Evolutionary conservation across 495 filamentous ascomycete genomes (phyloP).

Genomic region (Niebla homalea): DNA sequence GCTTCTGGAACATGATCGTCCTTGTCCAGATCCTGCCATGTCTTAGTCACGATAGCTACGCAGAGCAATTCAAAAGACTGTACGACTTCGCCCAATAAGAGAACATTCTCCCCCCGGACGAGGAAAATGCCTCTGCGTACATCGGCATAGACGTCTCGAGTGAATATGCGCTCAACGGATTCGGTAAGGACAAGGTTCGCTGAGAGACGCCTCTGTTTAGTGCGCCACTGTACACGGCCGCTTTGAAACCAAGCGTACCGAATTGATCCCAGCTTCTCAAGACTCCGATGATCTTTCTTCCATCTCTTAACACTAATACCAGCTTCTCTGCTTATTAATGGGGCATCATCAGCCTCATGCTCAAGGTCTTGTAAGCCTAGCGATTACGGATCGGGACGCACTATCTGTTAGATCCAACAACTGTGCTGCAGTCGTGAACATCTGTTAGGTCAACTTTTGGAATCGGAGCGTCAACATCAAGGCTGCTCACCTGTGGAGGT

Average conservation of each 20-base stretch:
- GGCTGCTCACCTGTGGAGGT: slow-evolving; percentile 23
- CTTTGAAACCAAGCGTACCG: slow-evolving; percentile 39
- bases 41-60: too few relatives aligned
- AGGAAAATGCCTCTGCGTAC: slow-evolving; percentile 71
- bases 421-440: slow-evolving; percentile 97
- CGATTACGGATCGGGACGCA: slow-evolving; percentile 33
- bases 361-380: not conserved
- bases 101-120: slow-evolving; percentile 85
- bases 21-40: slow-evolving; percentile 66
- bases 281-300: slow-evolving; percentile 83
- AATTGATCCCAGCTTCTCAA: slow-evolving; percentile 97
- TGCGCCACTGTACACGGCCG: not conserved
- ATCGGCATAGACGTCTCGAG: slow-evolving; percentile 60
- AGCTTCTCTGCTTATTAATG: slow-evolving; percentile 64
- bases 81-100: slow-evolving; percentile 84
- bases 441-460: slow-evolving; percentile 55
- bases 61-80: slow-evolving; percentile 6
- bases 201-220: slow-evolving; percentile 21
- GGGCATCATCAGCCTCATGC: slow-evolving; percentile 1
- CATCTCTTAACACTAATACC: slow-evolving; percentile 77
- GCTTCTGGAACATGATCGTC: slow-evolving; percentile 74
- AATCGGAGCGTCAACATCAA: slow-evolving; percentile 23
- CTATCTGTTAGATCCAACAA: slow-evolving; percentile 92
- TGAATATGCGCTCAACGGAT: slow-evolving; percentile 75
- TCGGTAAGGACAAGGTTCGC: slow-evolving; percentile 91